Base-by-base conservation (phyloP, 129 eudicot genomes). In the Artemisia argyi region DNA sequence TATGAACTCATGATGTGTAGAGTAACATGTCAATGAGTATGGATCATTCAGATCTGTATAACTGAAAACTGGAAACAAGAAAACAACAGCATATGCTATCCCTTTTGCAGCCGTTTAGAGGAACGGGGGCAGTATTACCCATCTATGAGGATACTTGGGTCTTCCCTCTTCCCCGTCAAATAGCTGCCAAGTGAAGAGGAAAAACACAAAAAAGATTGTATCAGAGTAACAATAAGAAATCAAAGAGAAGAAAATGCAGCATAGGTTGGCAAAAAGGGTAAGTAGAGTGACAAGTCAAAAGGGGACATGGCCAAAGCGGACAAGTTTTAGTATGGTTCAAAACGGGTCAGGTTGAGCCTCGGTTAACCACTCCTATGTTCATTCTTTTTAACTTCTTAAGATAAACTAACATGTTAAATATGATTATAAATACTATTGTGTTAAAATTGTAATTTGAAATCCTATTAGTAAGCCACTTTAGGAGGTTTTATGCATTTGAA, bases 121-220 rank as follows among this genome's bases (percentile, higher is more conserved):
- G 82, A 89, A 93, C 17, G 96, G 96, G 64, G 98, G 95, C 68
- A 87, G 74, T 79, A 87, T 87, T 65, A 89, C 95, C 95, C 96
- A 87, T 79, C 96, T 80, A 20, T 87, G 77, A 39, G 95, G 95
- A 73, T 89, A 89, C 83, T 80, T 89, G 8, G 96, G 94, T 39
- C 83, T 82, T 80, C 96, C 97, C 2, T 91, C 97, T 76, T 86
- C 86, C 52, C 96, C 96, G 47, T 92, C 96, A 73, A 92, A 87
- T 53, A 92, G 85, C 96, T 92, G 88, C 53, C 79, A 61, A 51
- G 24, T 50, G n/a, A 54, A 39, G 13, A 12, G 17, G 2, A 1
- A 30, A 54, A 54, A 65, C 49, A 59, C 32, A 13, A 28, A 12
- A n/a, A 4, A 52, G 10, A 53, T 46, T 3, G 24, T 26, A 46